Conservation (phyloP, 2,329 filamentous ascomycete species). For the Ceratocystis eucalypticola region DNA sequence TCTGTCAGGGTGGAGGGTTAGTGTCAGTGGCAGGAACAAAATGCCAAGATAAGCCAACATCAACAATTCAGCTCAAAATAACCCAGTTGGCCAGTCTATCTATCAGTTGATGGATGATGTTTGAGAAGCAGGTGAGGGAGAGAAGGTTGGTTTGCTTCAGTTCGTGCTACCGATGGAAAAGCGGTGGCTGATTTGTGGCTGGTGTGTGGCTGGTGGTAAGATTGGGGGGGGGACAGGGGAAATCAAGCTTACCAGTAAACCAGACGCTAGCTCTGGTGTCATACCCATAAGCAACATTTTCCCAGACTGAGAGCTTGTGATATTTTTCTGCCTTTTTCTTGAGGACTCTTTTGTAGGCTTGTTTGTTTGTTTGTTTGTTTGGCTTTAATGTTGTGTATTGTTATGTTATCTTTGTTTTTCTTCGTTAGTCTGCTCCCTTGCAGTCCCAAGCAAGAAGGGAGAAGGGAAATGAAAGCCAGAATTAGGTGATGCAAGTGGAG, state of each 20-base stretch:
- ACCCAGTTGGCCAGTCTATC: neutral
- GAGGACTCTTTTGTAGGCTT: neutral
- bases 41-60: neutral
- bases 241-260: constrained; percentile 24
- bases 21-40: constrained; percentile 14
- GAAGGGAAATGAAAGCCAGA: neutral
- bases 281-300: constrained; percentile 1
- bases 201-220: constrained; percentile 8
- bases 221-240: neutral
- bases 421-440: neutral
- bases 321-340: neutral
- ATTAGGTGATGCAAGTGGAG: too few species aligned
- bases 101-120: neutral
- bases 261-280: constrained; percentile 8
- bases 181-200: constrained; percentile 8
- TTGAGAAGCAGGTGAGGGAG: neutral
- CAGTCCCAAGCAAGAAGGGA: neutral
- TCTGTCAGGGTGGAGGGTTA: constrained; percentile 31
- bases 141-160: neutral
- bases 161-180: neutral
- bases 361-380: constrained; percentile 4
- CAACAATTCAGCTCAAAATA: neutral
- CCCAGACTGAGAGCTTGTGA: neutral
- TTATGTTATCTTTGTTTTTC: neutral
- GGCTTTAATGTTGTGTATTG: neutral